These are phyloP conservation scores for Epichloe glyceriae DNA, from an alignment of 2,329 filamentous ascomycete species.

Conservation along the genomic window DNA sequence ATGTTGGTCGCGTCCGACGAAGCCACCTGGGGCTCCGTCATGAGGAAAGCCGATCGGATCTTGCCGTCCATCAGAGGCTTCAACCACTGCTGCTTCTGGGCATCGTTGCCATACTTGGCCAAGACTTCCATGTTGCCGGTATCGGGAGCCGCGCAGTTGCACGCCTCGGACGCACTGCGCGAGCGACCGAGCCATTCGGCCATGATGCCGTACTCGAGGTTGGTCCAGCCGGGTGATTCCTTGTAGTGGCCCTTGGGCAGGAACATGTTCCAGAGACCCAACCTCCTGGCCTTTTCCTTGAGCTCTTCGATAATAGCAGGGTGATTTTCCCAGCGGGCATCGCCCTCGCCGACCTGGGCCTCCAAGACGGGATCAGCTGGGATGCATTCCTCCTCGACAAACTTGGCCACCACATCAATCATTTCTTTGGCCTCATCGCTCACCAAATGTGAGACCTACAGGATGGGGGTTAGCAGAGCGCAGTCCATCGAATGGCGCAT, in stretches of 20 bases:
- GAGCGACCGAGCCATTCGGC: slow-evolving; percentile 90
- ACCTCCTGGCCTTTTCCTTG: slow-evolving; percentile 66
- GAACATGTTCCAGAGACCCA: slow-evolving; percentile 98
- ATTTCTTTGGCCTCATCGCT: slow-evolving; percentile 77
- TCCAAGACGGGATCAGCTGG: slow-evolving; percentile 70
- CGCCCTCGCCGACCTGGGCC: slow-evolving; percentile 66
- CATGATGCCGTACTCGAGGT: slow-evolving; percentile 96
- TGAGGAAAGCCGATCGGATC: slow-evolving; percentile 82
- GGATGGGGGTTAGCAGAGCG: too few species aligned
- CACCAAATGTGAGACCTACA: slow-evolving; percentile 43
- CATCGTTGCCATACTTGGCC: slow-evolving; percentile 78
- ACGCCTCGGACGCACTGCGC: slow-evolving; percentile 67
- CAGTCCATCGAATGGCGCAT: neutral
- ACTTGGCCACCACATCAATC: slow-evolving; percentile 80
- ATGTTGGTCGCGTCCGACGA: slow-evolving; percentile 92
- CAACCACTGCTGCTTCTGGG: slow-evolving; percentile 76
- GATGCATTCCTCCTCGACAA: slow-evolving; percentile 92
- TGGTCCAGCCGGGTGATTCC: slow-evolving; percentile 86
- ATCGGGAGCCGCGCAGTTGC: slow-evolving; percentile 82
- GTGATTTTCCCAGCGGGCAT: slow-evolving; percentile 66
- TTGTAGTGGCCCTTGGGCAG: slow-evolving; percentile 89
- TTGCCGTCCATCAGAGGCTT: slow-evolving; percentile 68
- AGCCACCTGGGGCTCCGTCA: slow-evolving; percentile 85
- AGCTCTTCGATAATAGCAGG: slow-evolving; percentile 77
- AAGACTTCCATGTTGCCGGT: slow-evolving; percentile 94